These are phyloP conservation scores for Hypoxylon lienhwacheense DNA, from an alignment of 495 filamentous ascomycete genomes.

Conservation along the genomic window DNA sequence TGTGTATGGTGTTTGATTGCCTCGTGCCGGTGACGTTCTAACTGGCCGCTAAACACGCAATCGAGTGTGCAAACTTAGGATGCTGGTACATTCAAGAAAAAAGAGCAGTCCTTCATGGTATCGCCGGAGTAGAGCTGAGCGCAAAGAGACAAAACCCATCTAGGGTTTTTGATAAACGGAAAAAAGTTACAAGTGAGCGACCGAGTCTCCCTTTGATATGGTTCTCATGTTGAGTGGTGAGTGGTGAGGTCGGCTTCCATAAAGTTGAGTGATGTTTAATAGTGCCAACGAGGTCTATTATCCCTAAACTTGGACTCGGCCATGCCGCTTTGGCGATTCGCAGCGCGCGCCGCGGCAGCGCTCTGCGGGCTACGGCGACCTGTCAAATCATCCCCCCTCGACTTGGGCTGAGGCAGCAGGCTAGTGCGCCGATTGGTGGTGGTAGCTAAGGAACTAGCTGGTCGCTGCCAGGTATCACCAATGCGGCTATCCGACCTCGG, in stretches of 20 bases:
- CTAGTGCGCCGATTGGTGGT: conserved; percentile 49
- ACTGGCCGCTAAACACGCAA: conserved; percentile 3
- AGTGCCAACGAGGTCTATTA: conserved; percentile 34
- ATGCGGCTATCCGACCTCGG: conserved; percentile 35
- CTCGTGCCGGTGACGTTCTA: conserved; percentile 3
- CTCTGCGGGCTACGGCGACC: conserved; percentile 49
- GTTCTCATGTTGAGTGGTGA: conserved; percentile 3
- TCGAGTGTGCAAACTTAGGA: conserved; percentile 12
- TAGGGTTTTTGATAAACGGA: conserved; percentile 19
- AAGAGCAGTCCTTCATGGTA: conserved; percentile 22
- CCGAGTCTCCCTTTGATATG: neutral
- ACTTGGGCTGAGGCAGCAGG: conserved; percentile 54
- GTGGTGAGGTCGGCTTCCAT: neutral
- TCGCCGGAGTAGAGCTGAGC: conserved; percentile 26
- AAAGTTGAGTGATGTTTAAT: conserved; percentile 4
- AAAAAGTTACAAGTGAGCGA: conserved; percentile 15
- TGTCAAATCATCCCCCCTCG: conserved; percentile 21
- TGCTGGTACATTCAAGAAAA: conserved; percentile 8
- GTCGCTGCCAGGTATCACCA: conserved; percentile 38
- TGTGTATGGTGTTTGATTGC: conserved; percentile 3
- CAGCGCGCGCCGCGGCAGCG: conserved; percentile 42
- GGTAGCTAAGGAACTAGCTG: conserved; percentile 53
- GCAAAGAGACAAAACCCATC: conserved; percentile 20
- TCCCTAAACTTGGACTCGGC: conserved; percentile 25
- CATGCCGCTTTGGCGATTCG: conserved; percentile 39